phyloP scores from a whole-genome alignment of 768 basidiomycete species.

The Tricholoma saponaceum region DNA sequence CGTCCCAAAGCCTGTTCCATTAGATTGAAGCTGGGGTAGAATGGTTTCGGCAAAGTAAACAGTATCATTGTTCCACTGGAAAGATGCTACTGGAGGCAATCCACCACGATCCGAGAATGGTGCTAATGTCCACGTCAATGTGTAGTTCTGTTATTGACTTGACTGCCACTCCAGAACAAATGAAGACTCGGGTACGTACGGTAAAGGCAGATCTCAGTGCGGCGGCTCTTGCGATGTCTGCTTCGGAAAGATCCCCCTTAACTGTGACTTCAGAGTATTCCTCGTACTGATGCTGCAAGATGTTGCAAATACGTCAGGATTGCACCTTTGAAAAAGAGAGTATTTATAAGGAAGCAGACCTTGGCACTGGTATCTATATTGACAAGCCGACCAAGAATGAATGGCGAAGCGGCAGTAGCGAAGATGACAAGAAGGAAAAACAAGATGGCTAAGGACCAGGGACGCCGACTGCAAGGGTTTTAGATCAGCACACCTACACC shows the following conservation, averaged over 20 bases:
- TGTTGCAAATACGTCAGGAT: neutral
- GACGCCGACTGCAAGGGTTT: constrained; percentile 23
- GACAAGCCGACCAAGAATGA: constrained; percentile 34
- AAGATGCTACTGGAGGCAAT: constrained; percentile 29
- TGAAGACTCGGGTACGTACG: constrained; percentile 12
- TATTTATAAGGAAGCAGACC: neutral
- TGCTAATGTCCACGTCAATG: constrained; percentile 35
- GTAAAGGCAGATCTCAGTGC: constrained; percentile 23
- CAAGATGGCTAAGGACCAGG: constrained; percentile 33
- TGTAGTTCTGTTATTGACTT: constrained; percentile 21
- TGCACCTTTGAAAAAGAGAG: neutral
- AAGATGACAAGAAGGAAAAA: constrained; percentile 31
- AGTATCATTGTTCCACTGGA: constrained; percentile 26
- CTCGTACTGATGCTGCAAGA: constrained; percentile 26
- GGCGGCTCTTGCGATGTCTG: constrained; percentile 28
- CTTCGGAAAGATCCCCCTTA: constrained; percentile 28
- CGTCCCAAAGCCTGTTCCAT: constrained; percentile 35
- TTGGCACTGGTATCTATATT: constrained; percentile 22
- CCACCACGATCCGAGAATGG: constrained; percentile 32
- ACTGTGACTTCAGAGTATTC: constrained; percentile 32
- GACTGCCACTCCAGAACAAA: neutral
- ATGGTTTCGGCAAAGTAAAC: constrained; percentile 36
- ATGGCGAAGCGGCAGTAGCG: constrained; percentile 25
- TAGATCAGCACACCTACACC: neutral
- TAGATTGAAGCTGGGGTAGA: constrained; percentile 27